Evolutionary conservation across 2,329 filamentous ascomycete species (phyloP).

Genomic region (Chaetomium olivaceum): DNA sequence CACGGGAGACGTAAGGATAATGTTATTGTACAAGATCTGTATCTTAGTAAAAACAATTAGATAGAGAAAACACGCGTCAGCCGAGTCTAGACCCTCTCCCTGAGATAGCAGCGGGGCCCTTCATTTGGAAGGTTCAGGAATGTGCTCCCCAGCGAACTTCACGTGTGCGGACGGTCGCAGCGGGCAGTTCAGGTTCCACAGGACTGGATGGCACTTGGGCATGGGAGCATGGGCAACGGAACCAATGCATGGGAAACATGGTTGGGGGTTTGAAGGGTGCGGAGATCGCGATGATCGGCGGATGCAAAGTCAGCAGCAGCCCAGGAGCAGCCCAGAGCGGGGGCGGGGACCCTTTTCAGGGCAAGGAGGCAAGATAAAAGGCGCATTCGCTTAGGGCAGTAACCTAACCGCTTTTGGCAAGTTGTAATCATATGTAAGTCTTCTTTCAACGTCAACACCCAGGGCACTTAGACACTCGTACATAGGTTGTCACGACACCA

Average conservation of each 20-base stretch:
- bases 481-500: neutral
- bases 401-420: neutral
- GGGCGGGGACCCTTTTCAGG: neutral
- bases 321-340: neutral
- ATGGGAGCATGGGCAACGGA: neutral
- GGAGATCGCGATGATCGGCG: neutral
- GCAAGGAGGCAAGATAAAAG: neutral
- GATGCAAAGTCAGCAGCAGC: neutral
- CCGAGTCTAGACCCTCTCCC: neutral
- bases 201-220: neutral
- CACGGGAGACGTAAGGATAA: neutral
- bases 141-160: neutral
- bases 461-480: neutral
- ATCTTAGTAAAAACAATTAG: neutral
- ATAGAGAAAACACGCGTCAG: neutral
- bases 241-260: neutral
- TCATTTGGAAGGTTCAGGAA: neutral
- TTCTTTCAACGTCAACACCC: neutral
- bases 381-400: neutral
- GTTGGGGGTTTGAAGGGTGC: neutral
- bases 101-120: neutral
- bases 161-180: neutral
- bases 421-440: neutral
- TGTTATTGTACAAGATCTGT: neutral
- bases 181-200: neutral